Conservation (phyloP, 176 grass and related monocot species). For the Lolium rigidum region DNA sequence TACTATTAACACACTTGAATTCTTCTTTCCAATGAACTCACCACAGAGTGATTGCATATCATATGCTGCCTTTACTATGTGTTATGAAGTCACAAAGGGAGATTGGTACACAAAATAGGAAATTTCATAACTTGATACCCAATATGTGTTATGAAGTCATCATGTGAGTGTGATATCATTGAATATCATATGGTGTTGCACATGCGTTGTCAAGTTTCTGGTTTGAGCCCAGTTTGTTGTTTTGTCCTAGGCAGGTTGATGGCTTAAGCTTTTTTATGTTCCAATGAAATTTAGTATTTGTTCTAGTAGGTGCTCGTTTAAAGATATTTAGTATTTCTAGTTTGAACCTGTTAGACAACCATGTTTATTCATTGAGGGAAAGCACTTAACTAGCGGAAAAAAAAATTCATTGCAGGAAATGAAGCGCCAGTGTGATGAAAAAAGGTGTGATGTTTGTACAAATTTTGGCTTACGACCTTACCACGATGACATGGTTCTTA, state of each 20-base stretch:
- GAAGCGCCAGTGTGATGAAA: constrained; percentile 96
- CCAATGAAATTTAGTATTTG: not conserved
- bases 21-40: not conserved
- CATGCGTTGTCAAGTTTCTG: constrained; percentile 1
- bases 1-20: not conserved
- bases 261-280: constrained; percentile 7
- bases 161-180: not conserved
- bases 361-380: constrained; percentile 18
- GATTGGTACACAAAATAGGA: too few species aligned
- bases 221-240: constrained; percentile 19
- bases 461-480: not conserved
- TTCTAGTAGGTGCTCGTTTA: not conserved
- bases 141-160: not conserved
- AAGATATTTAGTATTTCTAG: constrained; percentile 19
- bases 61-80: not conserved
- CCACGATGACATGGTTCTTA: constrained; percentile 26
- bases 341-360: not conserved
- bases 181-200: constrained; percentile 13
- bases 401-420: constrained; percentile 76
- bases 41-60: constrained; percentile 3
- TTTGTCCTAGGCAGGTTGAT: not conserved
- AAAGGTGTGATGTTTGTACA: constrained; percentile 61
- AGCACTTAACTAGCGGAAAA: constrained; percentile 3
- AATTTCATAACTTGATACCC: not conserved
- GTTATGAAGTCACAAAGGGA: not conserved